These are phyloP conservation scores for Populus hybrid DNA, from an alignment of 441 rosid genomes.

Conservation along the genomic window DNA sequence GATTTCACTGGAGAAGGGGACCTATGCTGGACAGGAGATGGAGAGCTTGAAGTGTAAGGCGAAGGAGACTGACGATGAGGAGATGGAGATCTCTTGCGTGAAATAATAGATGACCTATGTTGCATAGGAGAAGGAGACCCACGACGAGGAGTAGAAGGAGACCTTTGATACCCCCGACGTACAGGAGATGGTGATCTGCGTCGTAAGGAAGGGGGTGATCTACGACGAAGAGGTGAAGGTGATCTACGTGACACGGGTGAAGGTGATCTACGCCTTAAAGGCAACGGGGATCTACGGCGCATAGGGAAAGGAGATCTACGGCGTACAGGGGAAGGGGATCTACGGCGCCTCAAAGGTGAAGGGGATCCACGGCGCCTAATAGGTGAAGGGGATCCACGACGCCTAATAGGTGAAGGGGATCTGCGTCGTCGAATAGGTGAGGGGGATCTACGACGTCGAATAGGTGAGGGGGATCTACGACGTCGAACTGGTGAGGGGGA, in stretches of 20 bases:
- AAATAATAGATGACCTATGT: slow-evolving; percentile 35
- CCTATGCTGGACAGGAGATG: slow-evolving; percentile 39
- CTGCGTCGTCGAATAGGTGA: slow-evolving; percentile 24
- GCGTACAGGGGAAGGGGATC: slow-evolving; percentile 43
- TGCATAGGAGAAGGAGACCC: slow-evolving; percentile 32
- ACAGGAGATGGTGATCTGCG: slow-evolving; percentile 23
- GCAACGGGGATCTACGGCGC: slow-evolving; percentile 33
- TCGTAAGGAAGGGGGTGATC: slow-evolving; percentile 36
- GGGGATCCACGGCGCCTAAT: slow-evolving; percentile 33
- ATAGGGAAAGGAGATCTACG: slow-evolving; percentile 24
- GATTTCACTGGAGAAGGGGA: slow-evolving; percentile 42
- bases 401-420: slow-evolving; percentile 48
- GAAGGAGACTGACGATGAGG: slow-evolving; percentile 40
- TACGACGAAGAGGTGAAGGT: slow-evolving; percentile 36
- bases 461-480: slow-evolving; percentile 43
- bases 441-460: slow-evolving; percentile 39
- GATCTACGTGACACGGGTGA: slow-evolving; percentile 35
- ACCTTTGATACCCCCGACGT: slow-evolving; percentile 30
- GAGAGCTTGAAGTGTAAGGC: slow-evolving; percentile 37
- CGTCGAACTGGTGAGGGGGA: slow-evolving; percentile 31
- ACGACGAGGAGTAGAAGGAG: slow-evolving; percentile 35
- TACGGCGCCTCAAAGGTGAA: slow-evolving; percentile 26
- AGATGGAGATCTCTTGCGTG: slow-evolving; percentile 40
- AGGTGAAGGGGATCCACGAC: slow-evolving; percentile 30
- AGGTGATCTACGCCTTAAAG: slow-evolving; percentile 39